Evolutionary conservation across 176 grass and related monocot genomes (phyloP).

Genomic region (Urochloa ruziziensis): DNA sequence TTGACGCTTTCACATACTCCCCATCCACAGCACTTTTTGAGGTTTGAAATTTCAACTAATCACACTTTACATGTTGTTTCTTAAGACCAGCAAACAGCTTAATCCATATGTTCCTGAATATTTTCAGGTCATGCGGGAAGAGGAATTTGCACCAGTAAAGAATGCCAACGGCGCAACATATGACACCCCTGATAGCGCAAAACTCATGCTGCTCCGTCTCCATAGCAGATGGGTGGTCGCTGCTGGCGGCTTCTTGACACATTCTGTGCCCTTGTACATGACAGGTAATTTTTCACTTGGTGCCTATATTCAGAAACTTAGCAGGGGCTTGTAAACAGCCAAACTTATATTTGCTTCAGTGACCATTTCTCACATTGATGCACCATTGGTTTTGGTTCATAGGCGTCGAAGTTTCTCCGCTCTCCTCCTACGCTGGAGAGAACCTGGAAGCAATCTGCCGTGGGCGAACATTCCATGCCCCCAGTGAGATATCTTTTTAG

Average conservation of each 20-base stretch:
- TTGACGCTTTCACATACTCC: conserved; percentile 87
- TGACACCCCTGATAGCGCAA: conserved; percentile 82
- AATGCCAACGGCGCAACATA: conserved; percentile 84
- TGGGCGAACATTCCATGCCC: conserved; percentile 83
- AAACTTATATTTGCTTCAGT: not conserved
- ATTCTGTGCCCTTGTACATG: conserved; percentile 94
- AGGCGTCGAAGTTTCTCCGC: conserved; percentile 89
- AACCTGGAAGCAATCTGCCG: conserved; percentile 90
- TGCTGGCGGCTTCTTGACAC: conserved; percentile 91
- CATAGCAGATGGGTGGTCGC: conserved; percentile 99
- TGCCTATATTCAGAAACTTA: not conserved
- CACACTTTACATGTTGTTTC: not conserved
- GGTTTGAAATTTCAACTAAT: conserved; percentile 32
- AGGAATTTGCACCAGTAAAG: conserved; percentile 98
- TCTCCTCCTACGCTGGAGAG: conserved; percentile 73
- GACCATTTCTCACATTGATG: not conserved
- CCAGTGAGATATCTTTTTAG: conserved; percentile 80
- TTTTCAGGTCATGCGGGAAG: conserved; percentile 70
- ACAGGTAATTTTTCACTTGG: conserved; percentile 56
- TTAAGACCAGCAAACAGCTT: conserved; percentile 9
- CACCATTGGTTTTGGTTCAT: not conserved
- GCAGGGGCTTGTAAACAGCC: not conserved
- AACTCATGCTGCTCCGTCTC: conserved; percentile 91
- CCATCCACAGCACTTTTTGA: conserved; percentile 88
- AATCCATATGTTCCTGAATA: not conserved